Conservation (phyloP, 805 yeast genomes). For the baker's yeast (Saccharomyces cerevisiae) region DNA sequence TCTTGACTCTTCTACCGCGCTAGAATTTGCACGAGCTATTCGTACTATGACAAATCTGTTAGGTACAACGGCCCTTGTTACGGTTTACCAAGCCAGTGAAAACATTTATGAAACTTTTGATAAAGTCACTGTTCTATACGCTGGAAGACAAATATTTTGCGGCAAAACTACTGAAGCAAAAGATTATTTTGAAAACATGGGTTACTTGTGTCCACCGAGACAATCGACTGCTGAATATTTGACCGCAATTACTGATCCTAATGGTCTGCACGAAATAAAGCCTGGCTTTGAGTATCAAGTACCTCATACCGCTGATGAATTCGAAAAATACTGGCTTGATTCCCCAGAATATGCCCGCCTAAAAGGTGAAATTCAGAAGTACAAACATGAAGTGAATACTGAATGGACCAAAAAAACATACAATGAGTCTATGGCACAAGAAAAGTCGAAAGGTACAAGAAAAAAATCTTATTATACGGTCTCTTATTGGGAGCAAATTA, state of each 20-base stretch:
- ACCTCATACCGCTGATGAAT: constrained; percentile 53
- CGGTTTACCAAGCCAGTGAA: constrained; percentile 53
- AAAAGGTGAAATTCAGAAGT: constrained; percentile 36
- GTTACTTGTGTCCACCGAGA: constrained; percentile 47
- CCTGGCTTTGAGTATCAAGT: constrained; percentile 42
- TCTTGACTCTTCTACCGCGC: constrained; percentile 67
- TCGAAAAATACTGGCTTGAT: constrained; percentile 37
- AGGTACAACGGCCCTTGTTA: constrained; percentile 46
- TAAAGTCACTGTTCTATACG: constrained; percentile 44
- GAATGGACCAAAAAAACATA: constrained; percentile 32
- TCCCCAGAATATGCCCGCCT: constrained; percentile 36
- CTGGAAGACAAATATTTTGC: constrained; percentile 47
- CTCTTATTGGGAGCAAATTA: constrained; percentile 39
- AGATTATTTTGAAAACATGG: constrained; percentile 47
- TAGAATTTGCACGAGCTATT: constrained; percentile 55
- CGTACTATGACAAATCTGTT: constrained; percentile 45
- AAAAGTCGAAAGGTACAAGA: constrained; percentile 21
- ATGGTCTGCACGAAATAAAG: constrained; percentile 32
- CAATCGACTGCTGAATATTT: constrained; percentile 56
- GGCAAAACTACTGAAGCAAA: constrained; percentile 45
- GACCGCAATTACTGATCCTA: constrained; percentile 53
- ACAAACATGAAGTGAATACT: constrained; percentile 20
- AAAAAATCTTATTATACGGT: constrained; percentile 23
- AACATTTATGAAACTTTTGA: constrained; percentile 48
- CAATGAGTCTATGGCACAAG: constrained; percentile 23